These are phyloP conservation scores for Globisporangium splendens DNA, from an alignment of 352 stramenopile species.

Conservation along the genomic window DNA sequence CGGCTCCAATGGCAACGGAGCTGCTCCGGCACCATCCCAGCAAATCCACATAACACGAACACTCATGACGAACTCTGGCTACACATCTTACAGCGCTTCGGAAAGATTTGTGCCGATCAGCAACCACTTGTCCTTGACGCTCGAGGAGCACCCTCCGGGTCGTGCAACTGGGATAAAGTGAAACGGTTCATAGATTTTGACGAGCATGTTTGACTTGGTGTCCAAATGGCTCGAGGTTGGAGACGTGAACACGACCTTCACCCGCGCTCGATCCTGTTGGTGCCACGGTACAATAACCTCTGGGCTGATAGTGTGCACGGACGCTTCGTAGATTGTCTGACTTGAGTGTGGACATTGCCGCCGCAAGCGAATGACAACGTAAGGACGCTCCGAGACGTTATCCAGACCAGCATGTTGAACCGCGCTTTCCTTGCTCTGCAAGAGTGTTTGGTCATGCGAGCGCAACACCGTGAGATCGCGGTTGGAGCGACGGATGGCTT, in stretches of 20 bases:
- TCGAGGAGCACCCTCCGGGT: slow-evolving; percentile 18
- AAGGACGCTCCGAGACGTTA: slow-evolving; percentile 38
- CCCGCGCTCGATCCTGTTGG: slow-evolving; percentile 5
- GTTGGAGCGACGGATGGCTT: slow-evolving; percentile 45
- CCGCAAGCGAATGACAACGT: slow-evolving; percentile 30
- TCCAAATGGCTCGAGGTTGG: slow-evolving; percentile 27
- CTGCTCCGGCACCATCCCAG: not conserved
- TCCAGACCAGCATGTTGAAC: slow-evolving; percentile 20
- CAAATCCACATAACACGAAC: slow-evolving; percentile 5
- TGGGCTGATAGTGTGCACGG: slow-evolving; percentile 20
- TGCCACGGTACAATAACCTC: slow-evolving; percentile 13
- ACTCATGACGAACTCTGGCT: not conserved
- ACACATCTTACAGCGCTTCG: slow-evolving; percentile 26
- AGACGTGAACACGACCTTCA: slow-evolving; percentile 35
- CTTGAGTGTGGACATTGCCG: slow-evolving; percentile 11
- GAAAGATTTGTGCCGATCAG: slow-evolving; percentile 49
- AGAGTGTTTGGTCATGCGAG: slow-evolving; percentile 46
- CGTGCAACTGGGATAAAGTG: slow-evolving; percentile 36
- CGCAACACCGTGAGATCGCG: slow-evolving; percentile 60
- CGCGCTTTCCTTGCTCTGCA: slow-evolving; percentile 24
- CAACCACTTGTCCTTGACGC: slow-evolving; percentile 25
- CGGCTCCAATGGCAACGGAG: slow-evolving; percentile 7
- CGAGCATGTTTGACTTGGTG: slow-evolving; percentile 18
- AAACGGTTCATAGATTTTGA: slow-evolving; percentile 61
- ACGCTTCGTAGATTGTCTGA: slow-evolving; percentile 33